Evolutionary conservation across 1,284 basidiomycete genomes (phyloP), one percentile per base, ranked within the genome.

Genomic region (Cutaneotrichosporon curvatum): DNA sequence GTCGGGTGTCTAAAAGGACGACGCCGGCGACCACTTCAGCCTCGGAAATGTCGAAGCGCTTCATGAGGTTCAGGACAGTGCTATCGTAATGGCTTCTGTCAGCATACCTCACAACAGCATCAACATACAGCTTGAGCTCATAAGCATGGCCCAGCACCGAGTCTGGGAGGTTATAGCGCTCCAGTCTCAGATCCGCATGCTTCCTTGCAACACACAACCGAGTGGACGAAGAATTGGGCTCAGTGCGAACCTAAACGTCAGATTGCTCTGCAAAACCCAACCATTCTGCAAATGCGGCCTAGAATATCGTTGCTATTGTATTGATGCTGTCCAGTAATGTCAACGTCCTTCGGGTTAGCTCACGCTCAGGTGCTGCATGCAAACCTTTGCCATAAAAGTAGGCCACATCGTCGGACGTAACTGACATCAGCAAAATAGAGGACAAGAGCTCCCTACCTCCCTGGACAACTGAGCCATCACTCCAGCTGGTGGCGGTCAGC

Each of bases 351-450:
- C 12, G 14, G 8, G 25, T 28, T 28, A 28, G 12, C 12, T 7
- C 25, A 28, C 25, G n/a, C 25, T 7, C 25, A 28, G 25, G 25
- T 7, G 23, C 25, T 15, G 16, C 31, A 18, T 14, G 2, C 28
- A n/a, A 4, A 40, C 51, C 32, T 56, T 57, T 15, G 48, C 51
- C 53, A 61, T 57, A 43, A 63, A 63, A 11, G 54, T 52, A 4
- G 61, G 61, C 59, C 61, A 61, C 15, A 34, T 37, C 15, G 23
- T 39, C 0, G 56, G 52, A 11, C 56, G 38, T 22, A 55, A 40
- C 43, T 42, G 18, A 1, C 40, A 39, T 45, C 32, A 48, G 41
- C n/a, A n/a, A n/a, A n/a, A n/a, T n/a, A n/a, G n/a, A n/a, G n/a
- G n/a, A n/a, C n/a, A n/a, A n/a, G n/a, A n/a, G n/a, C n/a, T n/a